phyloP scores from a whole-genome alignment of 306 rosid genomes.

The Canavalia gladiata region DNA sequence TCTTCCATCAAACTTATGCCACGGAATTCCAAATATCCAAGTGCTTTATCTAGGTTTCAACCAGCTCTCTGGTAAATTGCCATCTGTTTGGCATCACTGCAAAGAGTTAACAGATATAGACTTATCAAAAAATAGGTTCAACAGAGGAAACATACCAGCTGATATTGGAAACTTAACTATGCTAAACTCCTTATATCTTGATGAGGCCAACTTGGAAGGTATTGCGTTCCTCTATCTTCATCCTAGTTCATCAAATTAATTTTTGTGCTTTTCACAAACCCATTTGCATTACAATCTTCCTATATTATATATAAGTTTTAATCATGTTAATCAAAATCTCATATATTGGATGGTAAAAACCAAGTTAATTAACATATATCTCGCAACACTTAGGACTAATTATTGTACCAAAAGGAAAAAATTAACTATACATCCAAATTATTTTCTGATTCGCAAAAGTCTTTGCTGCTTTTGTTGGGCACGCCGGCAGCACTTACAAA shows the following conservation, averaged over 20 bases:
- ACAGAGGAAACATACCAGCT: slow-evolving; percentile 23
- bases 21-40: slow-evolving; percentile 30
- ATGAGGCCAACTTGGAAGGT: slow-evolving; percentile 42
- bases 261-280: not conserved
- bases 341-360: too few relatives aligned
- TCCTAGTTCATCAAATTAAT: not conserved
- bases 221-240: slow-evolving; percentile 6
- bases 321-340: too few relatives aligned
- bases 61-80: slow-evolving; percentile 12
- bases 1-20: slow-evolving; percentile 40
- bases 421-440: too few relatives aligned
- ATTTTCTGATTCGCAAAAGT: too few relatives aligned
- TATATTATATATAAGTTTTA: too few relatives aligned
- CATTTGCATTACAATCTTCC: too few relatives aligned
- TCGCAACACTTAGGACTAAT: too few relatives aligned
- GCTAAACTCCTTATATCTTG: slow-evolving; percentile 27
- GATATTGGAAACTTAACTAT: slow-evolving; percentile 42
- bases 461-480: too few relatives aligned
- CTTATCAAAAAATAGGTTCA: slow-evolving; percentile 14
- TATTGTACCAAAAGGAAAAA: too few relatives aligned
- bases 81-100: slow-evolving; percentile 37
- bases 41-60: not conserved
- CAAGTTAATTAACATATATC: too few relatives aligned
- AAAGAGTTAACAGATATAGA: not conserved
- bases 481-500: too few relatives aligned